phyloP scores from a whole-genome alignment of 257 asterid genomes.

The Lantana camara region DNA sequence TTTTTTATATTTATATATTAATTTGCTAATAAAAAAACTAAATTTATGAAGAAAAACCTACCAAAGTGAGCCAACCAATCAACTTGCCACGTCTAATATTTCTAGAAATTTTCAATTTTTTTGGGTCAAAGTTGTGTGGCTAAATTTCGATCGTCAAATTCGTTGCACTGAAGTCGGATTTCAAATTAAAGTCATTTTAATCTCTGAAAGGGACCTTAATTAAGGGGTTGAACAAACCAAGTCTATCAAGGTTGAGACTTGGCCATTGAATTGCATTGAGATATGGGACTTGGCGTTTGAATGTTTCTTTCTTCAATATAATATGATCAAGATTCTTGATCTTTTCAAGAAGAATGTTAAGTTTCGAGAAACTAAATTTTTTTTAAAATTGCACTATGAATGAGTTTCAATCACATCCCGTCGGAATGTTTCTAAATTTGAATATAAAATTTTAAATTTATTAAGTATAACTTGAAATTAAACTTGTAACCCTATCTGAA shows the following conservation, averaged over 20 bases:
- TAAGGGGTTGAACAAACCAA: slow-evolving; percentile 19
- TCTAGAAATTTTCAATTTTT: neutral
- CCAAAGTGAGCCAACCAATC: slow-evolving; percentile 37
- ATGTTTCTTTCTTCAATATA: no score
- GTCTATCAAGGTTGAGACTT: slow-evolving; percentile 23
- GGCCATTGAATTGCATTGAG: neutral
- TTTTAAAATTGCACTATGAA: no score
- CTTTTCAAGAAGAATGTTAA: no score
- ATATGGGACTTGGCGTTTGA: no score
- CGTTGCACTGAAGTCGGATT: neutral
- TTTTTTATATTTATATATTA: no score
- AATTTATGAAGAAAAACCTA: slow-evolving; percentile 13
- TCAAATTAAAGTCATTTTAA: neutral
- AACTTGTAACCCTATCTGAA: no score
- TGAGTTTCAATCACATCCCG: no score
- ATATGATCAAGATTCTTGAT: no score
- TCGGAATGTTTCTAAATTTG: no score
- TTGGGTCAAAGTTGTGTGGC: slow-evolving; percentile 28
- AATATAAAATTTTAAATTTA: no score
- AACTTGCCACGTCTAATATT: slow-evolving; percentile 30
- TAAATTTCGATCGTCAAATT: slow-evolving; percentile 22
- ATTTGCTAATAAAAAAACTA: slow-evolving; percentile 14
- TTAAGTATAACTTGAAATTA: no score
- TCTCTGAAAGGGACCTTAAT: neutral
- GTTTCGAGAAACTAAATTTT: no score